phyloP scores from a whole-genome alignment of 306 rosid genomes.

The Quercus wislizeni region DNA sequence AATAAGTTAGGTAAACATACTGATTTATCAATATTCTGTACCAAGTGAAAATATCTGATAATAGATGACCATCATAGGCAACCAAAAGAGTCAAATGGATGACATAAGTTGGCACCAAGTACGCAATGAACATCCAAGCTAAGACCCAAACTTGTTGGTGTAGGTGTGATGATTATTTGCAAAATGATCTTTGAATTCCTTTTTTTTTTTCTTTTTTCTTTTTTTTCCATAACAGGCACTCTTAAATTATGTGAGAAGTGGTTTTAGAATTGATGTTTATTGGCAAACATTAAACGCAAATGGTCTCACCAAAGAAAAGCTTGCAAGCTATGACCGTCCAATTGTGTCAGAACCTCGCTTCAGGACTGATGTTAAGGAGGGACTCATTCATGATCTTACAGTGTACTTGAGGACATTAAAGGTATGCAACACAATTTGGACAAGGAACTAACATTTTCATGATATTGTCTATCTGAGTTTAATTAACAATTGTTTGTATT shows the following conservation, averaged over 20 bases:
- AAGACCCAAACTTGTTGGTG: background rate
- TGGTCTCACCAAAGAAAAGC: conserved; percentile 34
- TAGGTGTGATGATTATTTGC: conserved; percentile 1
- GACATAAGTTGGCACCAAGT: background rate
- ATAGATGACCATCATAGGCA: background rate
- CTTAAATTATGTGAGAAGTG: conserved; percentile 18
- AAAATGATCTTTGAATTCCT: background rate
- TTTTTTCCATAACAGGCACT: conserved; percentile 24
- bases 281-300: conserved; percentile 36
- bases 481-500: background rate
- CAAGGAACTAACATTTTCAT: background rate
- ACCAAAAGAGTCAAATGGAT: background rate
- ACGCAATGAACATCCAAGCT: background rate
- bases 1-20: background rate
- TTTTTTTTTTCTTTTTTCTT: background rate
- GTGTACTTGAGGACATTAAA: conserved; percentile 33
- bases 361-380: conserved; percentile 25
- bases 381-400: conserved; percentile 30
- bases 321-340: conserved; percentile 43
- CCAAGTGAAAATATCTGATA: background rate
- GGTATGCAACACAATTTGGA: conserved; percentile 8
- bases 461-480: conserved; percentile 1
- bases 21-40: background rate
- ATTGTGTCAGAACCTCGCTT: conserved; percentile 36
- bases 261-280: conserved; percentile 30